phyloP scores from a whole-genome alignment of 1,284 basidiomycete genomes.

The Phellopilus nigrolimitatus region DNA sequence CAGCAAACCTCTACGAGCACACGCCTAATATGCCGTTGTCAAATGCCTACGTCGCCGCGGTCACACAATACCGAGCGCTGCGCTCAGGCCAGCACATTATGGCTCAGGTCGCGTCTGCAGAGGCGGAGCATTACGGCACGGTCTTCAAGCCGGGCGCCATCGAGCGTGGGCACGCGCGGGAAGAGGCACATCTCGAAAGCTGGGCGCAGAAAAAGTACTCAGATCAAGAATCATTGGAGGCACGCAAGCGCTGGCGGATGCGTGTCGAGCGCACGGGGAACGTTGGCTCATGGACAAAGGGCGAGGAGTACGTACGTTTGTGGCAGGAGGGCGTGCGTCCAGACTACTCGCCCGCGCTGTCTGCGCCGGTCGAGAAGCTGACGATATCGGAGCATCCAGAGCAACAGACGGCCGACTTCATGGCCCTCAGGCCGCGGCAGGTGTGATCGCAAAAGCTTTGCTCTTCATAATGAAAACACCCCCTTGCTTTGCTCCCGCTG shows the following conservation, averaged over 20 bases:
- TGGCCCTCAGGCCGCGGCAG: no score
- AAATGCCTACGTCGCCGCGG: slow-evolving; percentile 74
- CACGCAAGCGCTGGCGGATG: slow-evolving; percentile 72
- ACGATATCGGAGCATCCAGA: background rate
- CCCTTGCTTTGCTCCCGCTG: background rate
- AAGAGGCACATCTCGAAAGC: slow-evolving; percentile 56
- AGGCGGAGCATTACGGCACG: slow-evolving; percentile 80
- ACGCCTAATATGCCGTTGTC: slow-evolving; percentile 61
- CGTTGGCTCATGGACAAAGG: slow-evolving; percentile 54
- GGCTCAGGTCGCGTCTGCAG: slow-evolving; percentile 69
- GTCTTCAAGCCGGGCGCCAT: slow-evolving; percentile 60
- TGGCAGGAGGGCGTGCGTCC: slow-evolving; percentile 68
- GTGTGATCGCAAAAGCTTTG: no score
- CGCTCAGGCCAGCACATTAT: slow-evolving; percentile 83
- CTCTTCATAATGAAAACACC: no score
- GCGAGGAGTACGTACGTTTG: slow-evolving; percentile 61
- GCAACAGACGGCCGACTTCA: background rate
- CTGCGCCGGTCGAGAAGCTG: slow-evolving; percentile 23
- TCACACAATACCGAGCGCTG: slow-evolving; percentile 84
- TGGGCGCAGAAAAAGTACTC: slow-evolving; percentile 51
- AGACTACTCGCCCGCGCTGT: slow-evolving; percentile 51
- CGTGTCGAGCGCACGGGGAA: slow-evolving; percentile 47
- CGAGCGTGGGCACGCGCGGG: slow-evolving; percentile 55
- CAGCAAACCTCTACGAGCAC: slow-evolving; percentile 70
- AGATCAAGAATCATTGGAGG: slow-evolving; percentile 55